A percentile compares a stretch with the other conserved stretches of the same genome.
Evolutionary conservation across 345 rosid species (phyloP).

Genomic region (Laguncularia racemosa): DNA sequence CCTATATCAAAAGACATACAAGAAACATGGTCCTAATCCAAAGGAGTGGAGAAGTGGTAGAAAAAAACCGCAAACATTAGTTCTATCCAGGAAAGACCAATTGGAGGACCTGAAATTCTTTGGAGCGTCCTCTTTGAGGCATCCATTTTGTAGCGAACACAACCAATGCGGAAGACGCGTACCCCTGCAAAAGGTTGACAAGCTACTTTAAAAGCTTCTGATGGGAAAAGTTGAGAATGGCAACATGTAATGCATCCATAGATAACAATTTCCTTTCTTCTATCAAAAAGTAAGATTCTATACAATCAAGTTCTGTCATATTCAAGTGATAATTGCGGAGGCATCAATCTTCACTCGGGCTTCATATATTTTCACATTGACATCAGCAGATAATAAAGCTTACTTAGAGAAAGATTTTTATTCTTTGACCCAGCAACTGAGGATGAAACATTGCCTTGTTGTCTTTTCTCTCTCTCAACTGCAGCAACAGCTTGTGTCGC

Average conservation of each 20-base stretch:
- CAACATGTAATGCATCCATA: neutral
- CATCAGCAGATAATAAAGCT: constrained; percentile 14
- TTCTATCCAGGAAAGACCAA: too few relatives aligned
- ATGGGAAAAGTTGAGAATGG: neutral
- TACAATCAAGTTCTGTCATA: too few relatives aligned
- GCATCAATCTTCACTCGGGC: neutral
- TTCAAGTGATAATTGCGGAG: too few relatives aligned
- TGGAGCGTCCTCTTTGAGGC: constrained; percentile 84
- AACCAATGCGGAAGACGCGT: constrained; percentile 78
- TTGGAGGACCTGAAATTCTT: constrained; percentile 31
- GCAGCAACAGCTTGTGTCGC: constrained; percentile 91
- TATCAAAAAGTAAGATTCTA: too few relatives aligned
- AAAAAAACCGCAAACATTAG: neutral
- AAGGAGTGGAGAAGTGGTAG: neutral
- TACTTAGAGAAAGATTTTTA: constrained; percentile 38
- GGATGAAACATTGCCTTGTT: constrained; percentile 30
- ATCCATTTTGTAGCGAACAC: constrained; percentile 83
- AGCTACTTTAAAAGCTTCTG: constrained; percentile 5
- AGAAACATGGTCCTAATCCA: neutral
- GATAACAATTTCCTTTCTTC: too few relatives aligned
- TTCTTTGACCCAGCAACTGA: constrained; percentile 28
- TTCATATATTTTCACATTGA: neutral
- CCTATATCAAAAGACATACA: neutral
- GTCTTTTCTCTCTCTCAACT: constrained; percentile 58
- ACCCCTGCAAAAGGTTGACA: constrained; percentile 39